Base-by-base conservation (phyloP, 164 flowering plant species). In the Tetracentron sinense region DNA sequence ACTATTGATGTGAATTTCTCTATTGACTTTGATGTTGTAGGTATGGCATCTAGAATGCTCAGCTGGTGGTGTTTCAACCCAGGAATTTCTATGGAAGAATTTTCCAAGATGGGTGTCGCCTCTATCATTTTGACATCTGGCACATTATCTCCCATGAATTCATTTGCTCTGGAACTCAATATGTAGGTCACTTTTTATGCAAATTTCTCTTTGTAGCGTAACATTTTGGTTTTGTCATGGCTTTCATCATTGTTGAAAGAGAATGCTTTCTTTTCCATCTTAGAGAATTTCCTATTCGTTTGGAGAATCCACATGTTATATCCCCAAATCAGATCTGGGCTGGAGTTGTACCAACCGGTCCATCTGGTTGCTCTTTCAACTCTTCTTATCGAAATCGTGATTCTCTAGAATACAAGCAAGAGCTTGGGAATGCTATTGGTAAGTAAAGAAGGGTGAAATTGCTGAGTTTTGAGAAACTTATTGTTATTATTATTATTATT, bases 51-150 rank as follows among this genome's bases (percentile, higher is more conserved):
- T 26, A 87, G 96, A 72, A 89, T 77, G 42, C 84, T 94, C 63
- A 88, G 99, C 80, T 94, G 99, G 99, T 94, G 99, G 99, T 94
- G 99, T 64, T 94, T 94, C 70, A 89, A 91, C 77, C 99, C 99
- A 4, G 99, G 99, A 70, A 69, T 89, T 68, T 83, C 97, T 31
- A 81, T 94, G 97, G 81, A 83, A 67, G 90, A 78, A 62, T 86
- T 91, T 68, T 60, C 79, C 31, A 67, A 21, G 61, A 26, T 77
- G 73, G 81, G 80, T 64, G 87, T 94, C 66, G 88, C 86, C 29
- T 94, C 99, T 67, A 80, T 94, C 61, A 91, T 94, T 71, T 75
- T 94, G 81, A 94, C 99, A 60, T 94, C 99, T 64, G 99, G 99
- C 65, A 91, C 99, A 50, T 80, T 94, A 66, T 87, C 97, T 67